Conservation (phyloP, 768 basidiomycete genomes). For the Lyophyllum decastes region DNA sequence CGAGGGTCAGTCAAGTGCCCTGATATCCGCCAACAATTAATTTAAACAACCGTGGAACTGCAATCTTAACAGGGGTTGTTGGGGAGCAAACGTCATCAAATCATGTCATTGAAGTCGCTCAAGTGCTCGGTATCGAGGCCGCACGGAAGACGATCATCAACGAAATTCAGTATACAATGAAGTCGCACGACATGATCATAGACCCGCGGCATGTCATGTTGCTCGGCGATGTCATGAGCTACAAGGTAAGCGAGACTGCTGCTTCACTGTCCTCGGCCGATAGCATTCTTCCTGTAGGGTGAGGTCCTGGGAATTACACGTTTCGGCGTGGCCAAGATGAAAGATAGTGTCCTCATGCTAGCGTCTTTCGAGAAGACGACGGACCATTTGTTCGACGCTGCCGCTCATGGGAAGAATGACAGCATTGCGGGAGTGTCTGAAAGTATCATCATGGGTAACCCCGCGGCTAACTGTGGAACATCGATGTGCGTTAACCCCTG, state of each 20-base stretch:
- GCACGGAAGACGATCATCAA: constrained; percentile 93
- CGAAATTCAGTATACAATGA: constrained; percentile 97
- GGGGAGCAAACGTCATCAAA: constrained; percentile 94
- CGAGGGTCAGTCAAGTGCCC: constrained; percentile 60
- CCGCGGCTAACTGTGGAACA: constrained; percentile 91
- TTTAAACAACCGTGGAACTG: background rate
- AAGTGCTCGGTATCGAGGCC: constrained; percentile 98
- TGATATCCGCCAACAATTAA: background rate
- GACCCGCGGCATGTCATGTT: constrained; percentile 99
- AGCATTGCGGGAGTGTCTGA: constrained; percentile 96
- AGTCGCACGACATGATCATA: constrained; percentile 95
- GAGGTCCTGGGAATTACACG: constrained; percentile 98
- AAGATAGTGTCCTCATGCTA: constrained; percentile 98
- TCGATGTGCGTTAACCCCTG: constrained; percentile 64
- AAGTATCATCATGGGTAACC: constrained; percentile 99
- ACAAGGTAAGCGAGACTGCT: constrained; percentile 63
- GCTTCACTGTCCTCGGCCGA: constrained; percentile 3
- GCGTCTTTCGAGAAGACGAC: constrained; percentile 99
- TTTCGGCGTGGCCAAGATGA: constrained; percentile 99
- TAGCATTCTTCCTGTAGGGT: constrained; percentile 51
- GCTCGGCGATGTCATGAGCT: constrained; percentile 97
- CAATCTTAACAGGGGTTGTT: constrained; percentile 67
- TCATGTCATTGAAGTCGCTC: constrained; percentile 93
- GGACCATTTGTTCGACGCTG: constrained; percentile 97
- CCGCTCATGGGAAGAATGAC: constrained; percentile 94